Evolutionary conservation across 768 basidiomycete species (phyloP), one percentile per base, ranked within the genome.

Genomic region (Lactarius vividus): DNA sequence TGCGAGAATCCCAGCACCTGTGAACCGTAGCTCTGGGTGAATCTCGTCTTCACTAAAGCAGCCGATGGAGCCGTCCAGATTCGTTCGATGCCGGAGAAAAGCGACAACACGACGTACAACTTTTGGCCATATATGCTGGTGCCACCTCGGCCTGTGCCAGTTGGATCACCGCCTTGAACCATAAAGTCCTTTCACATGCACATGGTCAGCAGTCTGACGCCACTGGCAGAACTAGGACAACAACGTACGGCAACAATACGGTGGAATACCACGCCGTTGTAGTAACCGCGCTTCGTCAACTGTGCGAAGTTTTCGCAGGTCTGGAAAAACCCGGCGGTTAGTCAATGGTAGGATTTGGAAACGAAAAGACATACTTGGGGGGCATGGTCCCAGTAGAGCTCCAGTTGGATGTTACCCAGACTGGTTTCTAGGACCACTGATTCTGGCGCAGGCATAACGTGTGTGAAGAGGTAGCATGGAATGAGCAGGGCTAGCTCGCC

Each of bases 301-400:
- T 95, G 93, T 66, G 87, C 84, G 77, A 98, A 98, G 81, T 98
- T 99, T 76, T 91, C 87, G 80, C 95, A 97, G 15, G 96, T 96
- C 92, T 97, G 65, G 28, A 68, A 54, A 56, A 49, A 59, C 49
- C 59, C 53, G 59, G 69, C 64, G 63, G 66, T 68, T 29, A 8
- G 39, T 13, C 46, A 64, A 10, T 42, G 39, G 57, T 5, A 13
- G 57, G 37, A 31, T 39, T 62, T 54, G 42, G 23, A n/a, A 8
- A 28, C 18, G 28, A 54, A 28, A 53, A 18, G 54, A 59, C 77
- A 62, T 64, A 83, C 83, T 77, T 81, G 84, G 74, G 94, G 96
- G 1, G 95, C 92, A 75, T 97, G 94, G 44, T 92, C 79, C 87
- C 89, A 94, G 78, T 98, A 98, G 28, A 98, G 82, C 77, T 98